Percentiles rank a stretch among this genome's conserved stretches.
These are phyloP conservation scores for Desmodesmus armatus DNA, from an alignment of 139 green algal genomes.

Conservation along the genomic window DNA sequence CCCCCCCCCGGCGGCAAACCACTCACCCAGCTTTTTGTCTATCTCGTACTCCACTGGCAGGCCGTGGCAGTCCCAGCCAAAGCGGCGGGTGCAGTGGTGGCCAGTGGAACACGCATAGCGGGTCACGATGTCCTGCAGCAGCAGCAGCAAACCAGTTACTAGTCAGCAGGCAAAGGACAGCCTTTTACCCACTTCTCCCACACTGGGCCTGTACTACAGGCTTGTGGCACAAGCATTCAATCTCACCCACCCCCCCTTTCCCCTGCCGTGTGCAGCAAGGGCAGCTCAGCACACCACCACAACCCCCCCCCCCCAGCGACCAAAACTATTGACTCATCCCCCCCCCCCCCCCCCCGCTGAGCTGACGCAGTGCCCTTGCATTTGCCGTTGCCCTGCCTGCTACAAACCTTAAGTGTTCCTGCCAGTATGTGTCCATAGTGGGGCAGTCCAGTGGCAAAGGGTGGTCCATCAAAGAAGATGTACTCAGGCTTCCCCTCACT, in stretches of 20 bases:
- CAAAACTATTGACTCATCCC: too few relatives aligned
- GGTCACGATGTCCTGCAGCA: constrained; percentile 94
- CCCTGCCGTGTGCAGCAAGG: not conserved
- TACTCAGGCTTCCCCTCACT: constrained; percentile 94
- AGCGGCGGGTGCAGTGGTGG: constrained; percentile 90
- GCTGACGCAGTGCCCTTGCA: too few relatives aligned
- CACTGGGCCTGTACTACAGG: too few relatives aligned
- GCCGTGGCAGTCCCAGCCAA: constrained; percentile 99
- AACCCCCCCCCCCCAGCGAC: too few relatives aligned
- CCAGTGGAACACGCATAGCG: constrained; percentile 91
- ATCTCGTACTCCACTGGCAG: constrained; percentile 99
- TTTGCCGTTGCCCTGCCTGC: too few relatives aligned
- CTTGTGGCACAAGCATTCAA: too few relatives aligned
- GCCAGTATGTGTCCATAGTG: constrained; percentile 99
- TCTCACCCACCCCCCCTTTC: not conserved
- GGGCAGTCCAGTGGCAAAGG: constrained; percentile 98
- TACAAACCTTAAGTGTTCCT: constrained; percentile 95
- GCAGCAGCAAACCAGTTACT: not conserved
- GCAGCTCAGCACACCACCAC: too few relatives aligned
- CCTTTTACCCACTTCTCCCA: not conserved
- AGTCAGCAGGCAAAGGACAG: too few relatives aligned
- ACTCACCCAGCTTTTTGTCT: constrained; percentile 96
- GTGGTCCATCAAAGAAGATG: constrained; percentile 98
- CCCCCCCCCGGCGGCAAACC: not conserved
- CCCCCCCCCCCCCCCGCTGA: too few relatives aligned